Percentiles rank a stretch among this genome's conserved stretches.
Evolutionary conservation across 306 rosid species (phyloP).

Genomic region (Acacia crassicarpa): DNA sequence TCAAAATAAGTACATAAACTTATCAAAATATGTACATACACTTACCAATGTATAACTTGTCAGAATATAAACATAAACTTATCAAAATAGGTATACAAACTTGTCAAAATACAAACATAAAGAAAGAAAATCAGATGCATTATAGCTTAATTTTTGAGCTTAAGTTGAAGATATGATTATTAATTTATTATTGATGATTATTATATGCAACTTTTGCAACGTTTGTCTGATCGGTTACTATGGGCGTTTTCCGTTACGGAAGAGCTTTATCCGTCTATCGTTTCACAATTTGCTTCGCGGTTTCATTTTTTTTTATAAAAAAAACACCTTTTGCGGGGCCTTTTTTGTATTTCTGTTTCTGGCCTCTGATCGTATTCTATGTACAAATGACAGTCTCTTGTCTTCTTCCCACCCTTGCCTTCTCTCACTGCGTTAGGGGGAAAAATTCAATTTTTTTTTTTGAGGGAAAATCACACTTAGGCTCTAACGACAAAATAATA

Average conservation of each 20-base stretch:
- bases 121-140: too few species aligned
- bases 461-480: too few species aligned
- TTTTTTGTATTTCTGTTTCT: background rate
- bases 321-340: conserved; percentile 47
- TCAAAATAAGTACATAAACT: too few species aligned
- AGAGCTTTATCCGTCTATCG: background rate
- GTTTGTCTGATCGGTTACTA: background rate
- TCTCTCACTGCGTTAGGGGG: conserved; percentile 25
- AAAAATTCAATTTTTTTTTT: conserved; percentile 9
- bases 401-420: conserved; percentile 13
- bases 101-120: too few species aligned
- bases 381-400: conserved; percentile 42
- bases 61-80: too few species aligned
- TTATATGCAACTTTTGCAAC: background rate
- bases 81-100: too few species aligned
- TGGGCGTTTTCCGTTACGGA: background rate
- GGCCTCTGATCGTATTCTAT: conserved; percentile 53
- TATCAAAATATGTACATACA: too few species aligned
- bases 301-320: background rate
- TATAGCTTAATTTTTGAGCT: too few species aligned
- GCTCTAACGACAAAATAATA: too few species aligned
- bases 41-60: too few species aligned
- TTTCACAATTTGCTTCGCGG: background rate
- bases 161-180: too few species aligned
- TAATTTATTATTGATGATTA: background rate